Percentiles rank a stretch among this genome's conserved stretches.
Evolutionary conservation across 306 rosid species (phyloP).

Genomic region (Inga oerstediana): DNA sequence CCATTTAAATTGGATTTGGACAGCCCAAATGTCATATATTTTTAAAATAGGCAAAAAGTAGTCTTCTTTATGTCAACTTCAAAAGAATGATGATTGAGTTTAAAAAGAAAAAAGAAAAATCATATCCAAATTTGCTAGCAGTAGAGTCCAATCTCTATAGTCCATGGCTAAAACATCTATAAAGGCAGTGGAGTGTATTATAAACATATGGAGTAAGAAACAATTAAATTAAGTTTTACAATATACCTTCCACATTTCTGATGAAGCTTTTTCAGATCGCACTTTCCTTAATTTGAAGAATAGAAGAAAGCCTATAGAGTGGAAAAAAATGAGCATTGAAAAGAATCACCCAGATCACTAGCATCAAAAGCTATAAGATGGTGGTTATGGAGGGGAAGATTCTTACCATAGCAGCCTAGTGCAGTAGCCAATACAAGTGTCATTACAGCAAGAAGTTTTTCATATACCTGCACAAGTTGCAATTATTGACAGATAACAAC

Average conservation of each 20-base stretch:
- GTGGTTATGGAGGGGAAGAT: constrained; percentile 7
- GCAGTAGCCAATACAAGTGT: constrained; percentile 55
- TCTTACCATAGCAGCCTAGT: constrained; percentile 70
- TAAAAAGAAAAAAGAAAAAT: not conserved
- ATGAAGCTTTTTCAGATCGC: constrained; percentile 66
- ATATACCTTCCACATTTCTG: constrained; percentile 77
- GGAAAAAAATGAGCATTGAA: not conserved
- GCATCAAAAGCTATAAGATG: not conserved
- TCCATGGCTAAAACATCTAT: not conserved
- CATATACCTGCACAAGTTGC: constrained; percentile 60
- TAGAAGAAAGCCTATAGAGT: constrained; percentile 53
- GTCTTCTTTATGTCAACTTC: not conserved
- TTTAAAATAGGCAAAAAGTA: not conserved
- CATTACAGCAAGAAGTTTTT: constrained; percentile 48
- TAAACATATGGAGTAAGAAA: not conserved
- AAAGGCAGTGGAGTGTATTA: not conserved
- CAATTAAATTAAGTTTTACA: constrained; percentile 1
- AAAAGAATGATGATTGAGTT: not conserved
- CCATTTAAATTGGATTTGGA: not conserved
- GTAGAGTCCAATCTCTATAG: not conserved
- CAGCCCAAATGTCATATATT: not conserved
- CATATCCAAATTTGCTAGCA: not conserved
- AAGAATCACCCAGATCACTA: not conserved
- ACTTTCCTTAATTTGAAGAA: constrained; percentile 56
- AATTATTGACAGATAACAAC: constrained; percentile 22